Evolutionary conservation across 768 basidiomycete species (phyloP), one percentile per base, ranked within the genome.

Genomic region (Mycena indigotica): DNA sequence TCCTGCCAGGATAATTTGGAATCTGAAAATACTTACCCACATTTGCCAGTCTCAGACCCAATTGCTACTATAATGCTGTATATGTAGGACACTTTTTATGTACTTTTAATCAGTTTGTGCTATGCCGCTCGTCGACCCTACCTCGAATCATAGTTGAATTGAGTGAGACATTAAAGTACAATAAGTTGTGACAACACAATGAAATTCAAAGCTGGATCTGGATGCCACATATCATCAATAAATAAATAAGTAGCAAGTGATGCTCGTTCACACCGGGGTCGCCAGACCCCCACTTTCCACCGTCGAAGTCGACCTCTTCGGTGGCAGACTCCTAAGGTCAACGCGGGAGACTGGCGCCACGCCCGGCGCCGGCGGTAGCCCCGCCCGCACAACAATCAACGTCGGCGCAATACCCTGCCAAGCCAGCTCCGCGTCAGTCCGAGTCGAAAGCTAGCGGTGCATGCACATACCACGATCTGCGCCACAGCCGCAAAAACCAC

Each of bases 331-430:
- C 10, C 32, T 17, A 8, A 17, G 17, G 8, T 17, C 32, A 8
- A 17, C 32, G 32, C 32, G 32, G 10, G 32, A 35, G 10, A 35
- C 32, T 8, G 32, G 17, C n/a, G n/a, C n/a, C n/a, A n/a, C n/a
- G 32, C 32, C 17, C 10, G 32, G 17, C 17, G 8, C 32, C 32
- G 32, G 8, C 17, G 41, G 41, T 8, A 44, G 41, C n/a, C 56
- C 56, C 8, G 52, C 39, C 3, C 53, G 52, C 21, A 59, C 53
- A 2, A 59, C 26, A 12, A 59, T 59, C 17, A 59, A 5, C 2
- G 58, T 59, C 21, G 58, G 58, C 3, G 58, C 53, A 5, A 59
- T 59, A 16, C 58, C 58, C 53, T 59, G 21, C 30, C n/a, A 2
- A 26, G 8, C 17, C 25, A 30, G 13, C 32, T 44, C 23, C 5